Evolutionary conservation across 1,284 basidiomycete species (phyloP).

Genomic region (Trichosporon inkin): DNA sequence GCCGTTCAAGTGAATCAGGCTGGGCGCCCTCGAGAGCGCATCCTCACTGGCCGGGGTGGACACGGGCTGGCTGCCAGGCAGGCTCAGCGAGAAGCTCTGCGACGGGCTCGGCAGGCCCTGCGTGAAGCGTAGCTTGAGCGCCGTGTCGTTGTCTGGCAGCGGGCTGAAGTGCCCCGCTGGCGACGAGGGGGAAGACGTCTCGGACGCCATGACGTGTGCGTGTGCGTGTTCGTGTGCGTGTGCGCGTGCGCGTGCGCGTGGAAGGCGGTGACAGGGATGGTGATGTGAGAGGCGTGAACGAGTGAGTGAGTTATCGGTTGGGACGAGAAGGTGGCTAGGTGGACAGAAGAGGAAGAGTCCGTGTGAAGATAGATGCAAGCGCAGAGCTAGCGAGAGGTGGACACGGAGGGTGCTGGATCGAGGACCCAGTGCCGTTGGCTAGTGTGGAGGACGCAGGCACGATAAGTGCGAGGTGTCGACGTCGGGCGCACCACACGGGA

Average conservation of each 20-base stretch:
- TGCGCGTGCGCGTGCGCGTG: too few relatives aligned
- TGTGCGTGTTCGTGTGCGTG: too few relatives aligned
- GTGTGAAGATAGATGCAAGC: background rate
- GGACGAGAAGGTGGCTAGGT: too few relatives aligned
- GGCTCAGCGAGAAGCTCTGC: slow-evolving; percentile 1
- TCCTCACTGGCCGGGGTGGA: slow-evolving; percentile 2
- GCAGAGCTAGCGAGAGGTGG: background rate
- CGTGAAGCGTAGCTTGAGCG: slow-evolving; percentile 1
- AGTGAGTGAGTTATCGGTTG: background rate
- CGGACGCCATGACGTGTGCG: background rate
- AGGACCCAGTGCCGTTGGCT: background rate
- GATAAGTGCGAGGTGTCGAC: background rate
- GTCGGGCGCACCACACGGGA: too few relatives aligned
- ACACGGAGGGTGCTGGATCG: background rate
- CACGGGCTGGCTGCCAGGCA: background rate
- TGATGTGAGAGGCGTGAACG: background rate
- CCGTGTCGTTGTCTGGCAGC: slow-evolving; percentile 1
- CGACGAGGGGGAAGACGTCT: slow-evolving; percentile 3
- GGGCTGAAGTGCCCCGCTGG: slow-evolving; percentile 6
- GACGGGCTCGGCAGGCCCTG: background rate
- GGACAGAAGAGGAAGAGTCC: background rate
- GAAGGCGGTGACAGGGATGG: too few relatives aligned
- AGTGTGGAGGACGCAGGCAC: background rate
- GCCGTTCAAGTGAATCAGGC: background rate
- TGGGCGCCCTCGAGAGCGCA: background rate